Evolutionary conservation across 495 filamentous ascomycete genomes (phyloP), one percentile per base, ranked within the genome.

Genomic region (Podospora pseudoanserina): DNA sequence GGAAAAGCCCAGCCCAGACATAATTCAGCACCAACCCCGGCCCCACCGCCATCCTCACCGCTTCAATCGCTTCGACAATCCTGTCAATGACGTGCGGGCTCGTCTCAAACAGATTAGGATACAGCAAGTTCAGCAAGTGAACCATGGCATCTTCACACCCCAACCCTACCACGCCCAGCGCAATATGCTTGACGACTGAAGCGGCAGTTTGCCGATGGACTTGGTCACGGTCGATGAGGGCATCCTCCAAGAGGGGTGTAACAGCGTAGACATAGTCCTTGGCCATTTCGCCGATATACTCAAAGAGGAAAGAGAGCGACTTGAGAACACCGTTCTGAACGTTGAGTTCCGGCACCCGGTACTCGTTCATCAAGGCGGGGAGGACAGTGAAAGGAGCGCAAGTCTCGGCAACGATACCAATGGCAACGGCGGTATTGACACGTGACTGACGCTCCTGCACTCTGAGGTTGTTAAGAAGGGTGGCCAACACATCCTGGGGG

Each of bases 331-430:
- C 96, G 74, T 98, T 99, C 79, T 98, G 95, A 6, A 99, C 94
- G 78, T 99, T 99, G 60, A 99, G 88, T 78, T 99, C 96, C 0
- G 95, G 96, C 2, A 98, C 95, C 44, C 96, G 91, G 79, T 99
- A 99, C 79, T 99, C 96, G 82, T 99, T 99, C 96, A 99, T 99
- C 68, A 99, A 82, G 1, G 94, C 96, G 0, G 96, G 96, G n/a
- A 99, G 91, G 4, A 98, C 95, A 1, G 96, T 98, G 80, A 98
- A 99, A 5, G 96, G 96, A 5, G 93, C 94, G 79, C 96, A 99
- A n/a, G 96, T 97, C 81, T 99, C 96, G 55, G 96, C 96, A n/a
- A 99, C 96, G 73, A 99, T 99, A 80, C 93, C 96, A 69, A 99
- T 99, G 69, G 96, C 96, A 53, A 99, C 96, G 65, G 96, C 96